Base-by-base conservation (phyloP, 768 basidiomycete genomes). In the Serendipita sp. region DNA sequence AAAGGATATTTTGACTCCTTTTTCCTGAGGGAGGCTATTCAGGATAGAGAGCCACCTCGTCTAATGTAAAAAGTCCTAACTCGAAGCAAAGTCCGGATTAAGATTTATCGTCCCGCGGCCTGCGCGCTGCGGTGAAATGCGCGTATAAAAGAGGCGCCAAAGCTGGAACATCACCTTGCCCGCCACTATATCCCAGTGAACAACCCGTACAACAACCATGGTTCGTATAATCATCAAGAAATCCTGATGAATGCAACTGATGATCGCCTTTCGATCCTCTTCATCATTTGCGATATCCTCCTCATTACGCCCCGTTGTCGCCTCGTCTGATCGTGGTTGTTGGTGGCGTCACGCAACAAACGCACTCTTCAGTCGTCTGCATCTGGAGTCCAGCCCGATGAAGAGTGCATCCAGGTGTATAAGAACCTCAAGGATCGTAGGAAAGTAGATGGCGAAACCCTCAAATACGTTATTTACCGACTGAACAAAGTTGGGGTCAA, bases 381-480 rank as follows among this genome's bases (percentile, higher is more conserved):
- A 11, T 54, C 45, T 46, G 45, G 45, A 46, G 45, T 46, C 24
- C 53, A 15, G 13, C 16, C 32, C 53, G 32, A 15, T 28, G 13
- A 11, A 13, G 53, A 54, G 10, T 54, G 53, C 24, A 32, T 54
- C 30, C 16, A 15, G 28, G 32, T 32, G 10, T 54, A 11, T 32
- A 28, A 54, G 30, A 28, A 28, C 10, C 32, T 54, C 53, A 15
- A 54, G 30, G 11, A 16, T 13, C 13, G 77, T 70, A 78, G 77
- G 71, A 70, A 75, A 13, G 75, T 75, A 56, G 76, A 77, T 71
- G 53, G 53, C 30, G 16, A 11, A 32, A 76, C 76, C 72, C 67
- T 75, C 70, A 74, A 75, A 67, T 79, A 74, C 71, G 72, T 78
- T 70, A 75, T 77, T 68, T 78, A 74, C 74, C 74, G 73, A 48